These are phyloP conservation scores for Rickenella mellea DNA, from an alignment of 768 basidiomycete species.

Conservation along the genomic window DNA sequence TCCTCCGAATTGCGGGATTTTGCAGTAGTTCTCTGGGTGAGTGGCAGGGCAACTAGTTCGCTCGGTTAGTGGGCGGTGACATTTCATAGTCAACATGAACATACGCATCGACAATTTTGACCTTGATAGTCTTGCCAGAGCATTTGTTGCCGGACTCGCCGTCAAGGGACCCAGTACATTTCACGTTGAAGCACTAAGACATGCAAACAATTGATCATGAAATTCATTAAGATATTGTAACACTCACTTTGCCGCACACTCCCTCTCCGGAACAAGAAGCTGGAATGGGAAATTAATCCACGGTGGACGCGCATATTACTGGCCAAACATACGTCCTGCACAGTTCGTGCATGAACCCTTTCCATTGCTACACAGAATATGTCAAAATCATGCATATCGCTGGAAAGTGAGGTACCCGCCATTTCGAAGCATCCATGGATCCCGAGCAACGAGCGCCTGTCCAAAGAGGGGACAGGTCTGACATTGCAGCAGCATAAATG, in stretches of 20 bases:
- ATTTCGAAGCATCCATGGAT: conserved; percentile 16
- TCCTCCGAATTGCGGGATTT: conserved; percentile 18
- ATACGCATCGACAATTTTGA: conserved; percentile 24
- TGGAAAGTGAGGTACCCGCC: too few relatives aligned
- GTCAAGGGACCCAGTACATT: conserved; percentile 18
- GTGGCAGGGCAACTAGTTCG: conserved; percentile 20
- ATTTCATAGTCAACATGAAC: neutral
- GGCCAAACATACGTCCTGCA: conserved; percentile 16
- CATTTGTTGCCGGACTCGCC: conserved; percentile 18
- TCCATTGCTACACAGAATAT: too few relatives aligned
- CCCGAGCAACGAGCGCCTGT: conserved; percentile 18
- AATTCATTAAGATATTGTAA: neutral
- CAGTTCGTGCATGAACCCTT: conserved; percentile 19
- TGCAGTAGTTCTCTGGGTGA: conserved; percentile 27
- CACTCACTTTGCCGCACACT: conserved; percentile 11
- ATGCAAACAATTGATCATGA: neutral
- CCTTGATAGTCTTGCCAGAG: conserved; percentile 22
- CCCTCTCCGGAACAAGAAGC: conserved; percentile 15
- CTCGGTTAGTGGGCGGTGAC: neutral
- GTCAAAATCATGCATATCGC: too few relatives aligned
- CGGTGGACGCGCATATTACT: too few relatives aligned
- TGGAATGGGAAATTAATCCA: neutral
- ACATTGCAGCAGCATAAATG: conserved; percentile 22
- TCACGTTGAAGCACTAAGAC: conserved; percentile 20
- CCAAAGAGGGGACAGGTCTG: conserved; percentile 23